These are phyloP conservation scores for Luvunga scandens DNA, from an alignment of 345 rosid species.

Conservation along the genomic window DNA sequence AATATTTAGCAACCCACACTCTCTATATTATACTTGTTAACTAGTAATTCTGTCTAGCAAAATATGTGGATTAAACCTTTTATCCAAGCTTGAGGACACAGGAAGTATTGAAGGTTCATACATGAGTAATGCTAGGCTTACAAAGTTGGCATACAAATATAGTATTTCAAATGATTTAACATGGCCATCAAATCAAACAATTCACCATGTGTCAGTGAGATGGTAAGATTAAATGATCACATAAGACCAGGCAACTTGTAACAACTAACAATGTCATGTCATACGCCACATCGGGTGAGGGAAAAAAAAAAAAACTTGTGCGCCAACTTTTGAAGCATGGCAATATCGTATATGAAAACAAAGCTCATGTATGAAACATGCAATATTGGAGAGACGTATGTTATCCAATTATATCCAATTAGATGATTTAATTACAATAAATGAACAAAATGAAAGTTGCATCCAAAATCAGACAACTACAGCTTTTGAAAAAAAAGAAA, in stretches of 20 bases:
- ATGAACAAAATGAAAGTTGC: not conserved
- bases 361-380: not conserved
- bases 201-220: no score
- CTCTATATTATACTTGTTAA: not conserved
- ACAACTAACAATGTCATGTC: no score
- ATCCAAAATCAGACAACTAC: not conserved
- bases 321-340: no score
- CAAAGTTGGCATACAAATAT: no score
- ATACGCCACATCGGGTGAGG: no score
- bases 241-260: no score
- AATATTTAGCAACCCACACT: not conserved
- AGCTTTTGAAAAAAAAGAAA: not conserved
- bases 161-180: no score
- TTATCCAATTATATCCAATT: not conserved
- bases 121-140: no score
- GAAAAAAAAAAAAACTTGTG: no score
- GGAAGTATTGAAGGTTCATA: not conserved
- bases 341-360: not conserved
- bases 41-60: not conserved
- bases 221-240: no score
- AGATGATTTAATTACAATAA: not conserved
- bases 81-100: not conserved
- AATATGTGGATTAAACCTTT: not conserved
- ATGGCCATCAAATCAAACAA: no score
- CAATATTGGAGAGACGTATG: not conserved